Evolutionary conservation across 495 filamentous ascomycete species (phyloP).

Genomic region (Lichina pygmaea): DNA sequence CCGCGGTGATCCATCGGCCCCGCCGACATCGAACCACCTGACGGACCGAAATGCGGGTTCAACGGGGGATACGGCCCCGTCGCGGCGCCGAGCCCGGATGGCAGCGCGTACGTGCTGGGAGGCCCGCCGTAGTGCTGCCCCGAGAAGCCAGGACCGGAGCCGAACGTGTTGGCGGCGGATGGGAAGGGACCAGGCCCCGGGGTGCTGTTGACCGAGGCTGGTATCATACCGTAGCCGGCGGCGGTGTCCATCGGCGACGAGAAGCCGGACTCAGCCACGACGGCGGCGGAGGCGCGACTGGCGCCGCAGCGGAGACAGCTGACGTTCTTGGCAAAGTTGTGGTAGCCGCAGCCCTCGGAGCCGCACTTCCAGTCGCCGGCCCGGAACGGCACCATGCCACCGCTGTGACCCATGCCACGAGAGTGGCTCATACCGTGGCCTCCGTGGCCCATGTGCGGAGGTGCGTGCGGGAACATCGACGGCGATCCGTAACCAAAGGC

Average conservation of each 20-base stretch:
- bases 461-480: slow-evolving; percentile 40
- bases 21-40: slow-evolving; percentile 44
- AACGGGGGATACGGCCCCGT: slow-evolving; percentile 60
- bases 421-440: slow-evolving; percentile 45
- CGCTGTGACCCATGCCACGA: slow-evolving; percentile 45
- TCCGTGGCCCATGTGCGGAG: slow-evolving; percentile 43
- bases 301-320: slow-evolving; percentile 90
- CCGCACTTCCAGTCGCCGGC: slow-evolving; percentile 98
- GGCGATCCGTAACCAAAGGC: slow-evolving; percentile 49
- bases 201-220: slow-evolving; percentile 53
- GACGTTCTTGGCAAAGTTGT: slow-evolving; percentile 98
- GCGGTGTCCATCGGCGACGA: slow-evolving; percentile 73
- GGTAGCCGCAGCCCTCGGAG: slow-evolving; percentile 90
- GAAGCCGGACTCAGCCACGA: slow-evolving; percentile 83
- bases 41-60: slow-evolving; percentile 39
- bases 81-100: slow-evolving; percentile 56
- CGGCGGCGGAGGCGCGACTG: slow-evolving; percentile 72
- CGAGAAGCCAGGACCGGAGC: slow-evolving; percentile 46
- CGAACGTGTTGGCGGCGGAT: slow-evolving; percentile 36
- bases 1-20: slow-evolving; percentile 72
- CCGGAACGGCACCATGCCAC: slow-evolving; percentile 84
- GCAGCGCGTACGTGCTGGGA: slow-evolving; percentile 70
- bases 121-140: slow-evolving; percentile 71
- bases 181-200: slow-evolving; percentile 65
- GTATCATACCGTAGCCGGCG: slow-evolving; percentile 43